Evolutionary conservation across 2,329 filamentous ascomycete species (phyloP), one percentile per base, ranked within the genome.

Genomic region (Niveomyces coronatus): DNA sequence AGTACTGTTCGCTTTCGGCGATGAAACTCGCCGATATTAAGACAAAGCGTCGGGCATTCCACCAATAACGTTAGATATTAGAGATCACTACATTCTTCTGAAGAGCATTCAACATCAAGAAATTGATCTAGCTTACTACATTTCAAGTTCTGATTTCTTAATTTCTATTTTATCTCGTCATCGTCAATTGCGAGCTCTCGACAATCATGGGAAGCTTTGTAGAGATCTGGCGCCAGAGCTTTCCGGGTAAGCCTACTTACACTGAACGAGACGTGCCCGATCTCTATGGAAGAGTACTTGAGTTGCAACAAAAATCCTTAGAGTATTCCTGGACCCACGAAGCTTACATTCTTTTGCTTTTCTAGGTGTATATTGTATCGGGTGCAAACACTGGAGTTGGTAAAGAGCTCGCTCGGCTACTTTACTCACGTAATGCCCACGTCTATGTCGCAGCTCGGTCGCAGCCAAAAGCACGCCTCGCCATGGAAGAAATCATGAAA

Each of bases 231-330:
- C n/a, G n/a, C n/a, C n/a, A n/a, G n/a, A n/a, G n/a, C n/a, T n/a
- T n/a, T n/a, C n/a, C n/a, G n/a, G n/a, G n/a, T n/a, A 37, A 40
- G 32, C 31, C 41, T 4, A 7, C 19, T 9, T 34, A 39, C 27
- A 39, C 35, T 9, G 41, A 43, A 22, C n/a, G 88, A 55, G 84
- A 94, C 52, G 70, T 89, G 16, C 81, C 84, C 1, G 41, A 43
- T 22, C 36, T 40, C 18, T 11, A 27, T 13, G 41, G 31, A 19
- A 43, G 40, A 83, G 78, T 81, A 55, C 50, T n/a, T n/a, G n/a
- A n/a, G 73, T 14, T 11, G 20, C 20, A 7, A 10, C 31, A n/a
- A n/a, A n/a, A n/a, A 34, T 13, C 15, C 17, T 19, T 5, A 34
- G 14, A 22, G 17, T 13, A 34, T 5, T 9, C 4, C n/a, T 13